A percentile compares a stretch with the other conserved stretches of the same genome.
These are phyloP conservation scores for Voacanga thouarsii DNA, from an alignment of 257 asterid species.

Conservation along the genomic window DNA sequence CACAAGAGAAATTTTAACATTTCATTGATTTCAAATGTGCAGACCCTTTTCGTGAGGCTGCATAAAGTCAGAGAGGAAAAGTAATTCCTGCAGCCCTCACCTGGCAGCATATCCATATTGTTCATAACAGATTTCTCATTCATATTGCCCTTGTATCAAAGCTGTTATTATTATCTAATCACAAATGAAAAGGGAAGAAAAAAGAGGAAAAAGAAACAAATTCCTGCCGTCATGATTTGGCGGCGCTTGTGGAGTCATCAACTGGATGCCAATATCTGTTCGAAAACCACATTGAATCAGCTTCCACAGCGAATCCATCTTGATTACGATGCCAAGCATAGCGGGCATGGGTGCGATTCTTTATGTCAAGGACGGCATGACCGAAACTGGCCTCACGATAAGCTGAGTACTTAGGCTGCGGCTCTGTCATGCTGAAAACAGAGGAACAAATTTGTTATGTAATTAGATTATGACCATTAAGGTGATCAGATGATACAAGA, in stretches of 20 bases:
- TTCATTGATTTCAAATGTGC: neutral
- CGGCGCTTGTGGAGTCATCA: slow-evolving; percentile 44
- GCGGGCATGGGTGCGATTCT: slow-evolving; percentile 75
- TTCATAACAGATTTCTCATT: neutral
- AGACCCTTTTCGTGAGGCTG: neutral
- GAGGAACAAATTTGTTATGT: neutral
- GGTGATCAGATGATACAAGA: neutral
- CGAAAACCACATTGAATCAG: slow-evolving; percentile 71
- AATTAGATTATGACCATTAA: too few species aligned
- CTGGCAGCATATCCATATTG: neutral
- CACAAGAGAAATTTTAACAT: neutral
- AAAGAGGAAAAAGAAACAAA: neutral
- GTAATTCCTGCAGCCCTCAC: neutral
- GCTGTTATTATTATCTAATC: neutral
- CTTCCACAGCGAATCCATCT: slow-evolving; percentile 65
- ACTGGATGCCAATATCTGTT: slow-evolving; percentile 56
- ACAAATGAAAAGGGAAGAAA: neutral
- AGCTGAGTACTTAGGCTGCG: slow-evolving; percentile 86
- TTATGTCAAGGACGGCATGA: slow-evolving; percentile 64
- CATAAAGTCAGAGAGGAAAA: neutral
- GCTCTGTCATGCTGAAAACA: slow-evolving; percentile 69
- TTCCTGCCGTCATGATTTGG: neutral
- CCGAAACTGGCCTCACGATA: slow-evolving; percentile 94
- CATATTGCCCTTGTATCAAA: neutral
- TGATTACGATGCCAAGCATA: slow-evolving; percentile 84